Percentiles rank a stretch among this genome's conserved stretches.
phyloP scores from a whole-genome alignment of 2,329 filamentous ascomycete species.

The Penicillium expansum region DNA sequence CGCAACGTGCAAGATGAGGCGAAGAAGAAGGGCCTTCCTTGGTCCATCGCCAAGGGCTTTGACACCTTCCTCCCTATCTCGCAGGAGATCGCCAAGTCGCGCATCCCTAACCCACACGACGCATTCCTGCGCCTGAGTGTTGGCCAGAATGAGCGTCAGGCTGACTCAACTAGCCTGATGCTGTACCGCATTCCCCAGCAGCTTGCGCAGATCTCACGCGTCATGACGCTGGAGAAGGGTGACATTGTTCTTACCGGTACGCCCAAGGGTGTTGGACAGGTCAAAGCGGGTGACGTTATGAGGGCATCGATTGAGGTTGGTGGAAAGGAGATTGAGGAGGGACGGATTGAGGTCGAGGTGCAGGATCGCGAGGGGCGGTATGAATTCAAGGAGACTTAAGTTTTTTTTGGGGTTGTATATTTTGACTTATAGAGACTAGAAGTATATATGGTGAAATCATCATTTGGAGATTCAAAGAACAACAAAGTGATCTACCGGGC shows the following conservation, averaged over 20 bases:
- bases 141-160: slow-evolving; percentile 74
- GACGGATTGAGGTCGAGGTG: slow-evolving; percentile 77
- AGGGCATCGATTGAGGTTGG: slow-evolving; percentile 74
- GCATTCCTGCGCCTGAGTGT: slow-evolving; percentile 82
- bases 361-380: slow-evolving; percentile 76
- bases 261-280: slow-evolving; percentile 88
- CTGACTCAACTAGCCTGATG: slow-evolving; percentile 90
- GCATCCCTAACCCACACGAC: slow-evolving; percentile 82
- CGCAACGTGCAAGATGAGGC: slow-evolving; percentile 94
- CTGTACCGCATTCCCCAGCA: slow-evolving; percentile 86
- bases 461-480: not conserved
- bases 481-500: no score
- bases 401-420: not conserved
- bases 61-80: slow-evolving; percentile 94
- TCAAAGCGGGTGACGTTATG: slow-evolving; percentile 83
- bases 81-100: slow-evolving; percentile 72
- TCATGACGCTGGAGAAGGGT: slow-evolving; percentile 89
- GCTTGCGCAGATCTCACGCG: slow-evolving; percentile 84
- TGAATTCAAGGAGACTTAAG: slow-evolving; percentile 68
- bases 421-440: not conserved
- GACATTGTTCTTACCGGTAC: slow-evolving; percentile 97
- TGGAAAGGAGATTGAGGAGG: slow-evolving; percentile 81
- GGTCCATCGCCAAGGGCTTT: slow-evolving; percentile 95
- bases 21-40: slow-evolving; percentile 94
- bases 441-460: not conserved